Base-by-base conservation (phyloP, 1,139 yeast species). In the Arxiozyma heterogenica region DNA sequence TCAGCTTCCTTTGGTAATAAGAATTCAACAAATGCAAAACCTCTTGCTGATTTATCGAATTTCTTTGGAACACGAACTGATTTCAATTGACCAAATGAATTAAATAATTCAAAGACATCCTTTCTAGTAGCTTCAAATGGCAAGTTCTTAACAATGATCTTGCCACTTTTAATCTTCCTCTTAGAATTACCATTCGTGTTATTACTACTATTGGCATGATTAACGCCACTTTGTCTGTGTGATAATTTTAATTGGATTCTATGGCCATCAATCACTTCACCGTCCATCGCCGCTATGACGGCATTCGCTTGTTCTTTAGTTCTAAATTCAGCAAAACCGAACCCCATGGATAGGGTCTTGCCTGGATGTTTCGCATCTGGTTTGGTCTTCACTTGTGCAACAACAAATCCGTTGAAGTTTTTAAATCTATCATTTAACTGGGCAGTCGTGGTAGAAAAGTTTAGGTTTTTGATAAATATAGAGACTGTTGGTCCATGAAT, bases 11-110 rank as follows among this genome's bases (percentile, higher is more conserved):
- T 88, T 45, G 89, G 78, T 49, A 94, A 75, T 21, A 86, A 76
- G 66, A 86, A 94, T 71, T 93, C 99, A 50, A 94, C 96, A 70
- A 93, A 93, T 0, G 98, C 98, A 75, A 93, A 93, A 68, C 99
- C 99, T 69, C 98, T 82, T 18, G 97, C 95, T 41, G 91, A 81
- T 69, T 86, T 86, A 76, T 93, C 95, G 75, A 91, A 90, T 70
- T 94, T 94, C 79, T 86, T 86, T 34, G 99, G 99, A 51, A 93
- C 93, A 68, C 98, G 84, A 49, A 91, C 96, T 1, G 98, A 86
- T 65, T 91, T 89, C 65, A 93, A 76, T 71, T 88, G 91, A 56
- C 98, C 99, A 74, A 91, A 93, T 1, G 96, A 84, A 54, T 91
- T 93, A 72, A 93, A 90, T 59, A 93, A 75, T 68, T 90, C 95